Evolutionary conservation across 2,329 filamentous ascomycete species (phyloP).

Genomic region (Chaetomiaceae sp.): DNA sequence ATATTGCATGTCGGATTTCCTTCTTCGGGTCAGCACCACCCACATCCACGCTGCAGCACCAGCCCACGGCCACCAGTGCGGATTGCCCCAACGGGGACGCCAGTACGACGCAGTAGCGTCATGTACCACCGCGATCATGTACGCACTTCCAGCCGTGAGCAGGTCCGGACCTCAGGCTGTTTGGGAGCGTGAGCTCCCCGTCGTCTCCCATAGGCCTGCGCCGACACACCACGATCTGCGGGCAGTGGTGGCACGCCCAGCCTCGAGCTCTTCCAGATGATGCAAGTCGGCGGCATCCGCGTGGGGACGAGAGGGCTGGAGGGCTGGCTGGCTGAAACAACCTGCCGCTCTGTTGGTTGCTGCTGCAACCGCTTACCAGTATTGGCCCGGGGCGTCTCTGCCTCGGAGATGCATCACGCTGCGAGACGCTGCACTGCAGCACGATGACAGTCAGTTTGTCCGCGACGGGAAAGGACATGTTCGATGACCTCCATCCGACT

Average conservation of each 20-base stretch:
- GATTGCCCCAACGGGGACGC: conserved; percentile 9
- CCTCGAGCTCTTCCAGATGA: neutral
- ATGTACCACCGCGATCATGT: neutral
- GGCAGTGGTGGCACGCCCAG: neutral
- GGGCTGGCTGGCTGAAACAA: neutral
- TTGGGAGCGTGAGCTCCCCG: no score
- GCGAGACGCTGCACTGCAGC: neutral
- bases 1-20: neutral
- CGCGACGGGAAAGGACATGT: neutral
- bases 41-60: neutral
- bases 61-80: neutral
- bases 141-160: no score
- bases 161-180: no score
- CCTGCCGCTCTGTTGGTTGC: neutral
- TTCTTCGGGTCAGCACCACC: neutral
- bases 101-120: conserved; percentile 4
- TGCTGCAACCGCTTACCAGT: neutral
- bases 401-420: neutral
- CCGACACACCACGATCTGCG: no score
- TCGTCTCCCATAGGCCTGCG: no score
- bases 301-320: neutral
- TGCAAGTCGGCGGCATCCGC: neutral
- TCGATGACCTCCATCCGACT: no score
- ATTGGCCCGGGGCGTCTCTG: neutral
- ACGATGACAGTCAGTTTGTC: neutral